Evolutionary conservation across 2,329 filamentous ascomycete species (phyloP).

Genomic region (Cryphonectria radicalis): DNA sequence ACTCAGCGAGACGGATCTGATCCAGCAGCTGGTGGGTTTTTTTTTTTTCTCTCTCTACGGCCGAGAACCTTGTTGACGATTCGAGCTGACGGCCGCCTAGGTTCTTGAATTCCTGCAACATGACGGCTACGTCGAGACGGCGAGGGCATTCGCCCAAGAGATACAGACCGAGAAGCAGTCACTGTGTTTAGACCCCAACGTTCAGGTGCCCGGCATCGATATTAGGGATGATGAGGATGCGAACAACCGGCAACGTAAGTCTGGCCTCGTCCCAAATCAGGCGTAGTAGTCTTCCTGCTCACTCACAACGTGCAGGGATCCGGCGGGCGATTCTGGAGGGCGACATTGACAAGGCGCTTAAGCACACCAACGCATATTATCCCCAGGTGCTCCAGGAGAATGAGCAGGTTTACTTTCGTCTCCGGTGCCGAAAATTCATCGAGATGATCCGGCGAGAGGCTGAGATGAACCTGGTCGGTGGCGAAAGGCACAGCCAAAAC

Average conservation of each 20-base stretch:
- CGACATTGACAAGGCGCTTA: slow-evolving; percentile 88
- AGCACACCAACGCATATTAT: slow-evolving; percentile 78
- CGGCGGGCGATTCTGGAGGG: slow-evolving; percentile 86
- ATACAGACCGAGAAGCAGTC: slow-evolving; percentile 74
- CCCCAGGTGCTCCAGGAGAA: slow-evolving; percentile 79
- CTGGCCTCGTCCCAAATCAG: not conserved
- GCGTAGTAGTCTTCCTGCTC: not conserved
- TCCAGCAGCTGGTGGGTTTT: slow-evolving; percentile 73
- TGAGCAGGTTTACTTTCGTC: slow-evolving; percentile 82
- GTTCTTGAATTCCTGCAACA: slow-evolving; percentile 88
- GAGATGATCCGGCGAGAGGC: slow-evolving; percentile 85
- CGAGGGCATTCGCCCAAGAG: slow-evolving; percentile 83
- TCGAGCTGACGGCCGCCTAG: slow-evolving; percentile 37
- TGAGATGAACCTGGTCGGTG: slow-evolving; percentile 60
- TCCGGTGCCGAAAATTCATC: slow-evolving; percentile 90
- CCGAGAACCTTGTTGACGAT: not conserved
- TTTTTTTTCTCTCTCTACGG: too few relatives aligned
- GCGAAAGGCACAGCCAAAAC: slow-evolving; percentile 45
- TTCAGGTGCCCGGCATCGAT: slow-evolving; percentile 62
- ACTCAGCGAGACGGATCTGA: slow-evolving; percentile 74
- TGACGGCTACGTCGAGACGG: slow-evolving; percentile 94
- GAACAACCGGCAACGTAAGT: slow-evolving; percentile 80
- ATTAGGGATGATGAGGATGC: slow-evolving; percentile 85
- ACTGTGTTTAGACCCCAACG: slow-evolving; percentile 61
- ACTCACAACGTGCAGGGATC: slow-evolving; percentile 64